Evolutionary conservation across 345 rosid genomes (phyloP).

Genomic region (Aurinia saxatilis): DNA sequence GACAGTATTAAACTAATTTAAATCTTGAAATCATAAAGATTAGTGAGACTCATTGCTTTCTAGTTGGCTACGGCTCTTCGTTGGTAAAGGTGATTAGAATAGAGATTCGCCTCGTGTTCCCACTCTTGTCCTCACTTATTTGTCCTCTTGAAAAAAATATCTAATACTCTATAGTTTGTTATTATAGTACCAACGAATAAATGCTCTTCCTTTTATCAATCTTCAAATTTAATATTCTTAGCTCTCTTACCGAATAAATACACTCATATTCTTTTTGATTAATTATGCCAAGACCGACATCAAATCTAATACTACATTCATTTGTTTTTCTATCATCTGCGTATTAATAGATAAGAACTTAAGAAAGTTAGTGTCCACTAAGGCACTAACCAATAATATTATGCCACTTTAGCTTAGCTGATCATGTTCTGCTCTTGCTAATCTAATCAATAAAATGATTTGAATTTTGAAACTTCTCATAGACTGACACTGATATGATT

Average conservation of each 20-base stretch:
- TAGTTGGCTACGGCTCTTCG: not conserved
- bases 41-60: not conserved
- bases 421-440: not conserved
- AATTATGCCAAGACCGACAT: not conserved
- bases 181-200: constrained; percentile 4
- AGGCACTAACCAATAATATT: not conserved
- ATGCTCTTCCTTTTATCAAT: not conserved
- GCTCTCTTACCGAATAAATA: not conserved
- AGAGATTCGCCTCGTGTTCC: not conserved
- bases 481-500: not conserved
- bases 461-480: not conserved
- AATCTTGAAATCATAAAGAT: not conserved
- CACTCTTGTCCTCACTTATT: not conserved
- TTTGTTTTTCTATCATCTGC: not conserved
- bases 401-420: not conserved
- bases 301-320: not conserved
- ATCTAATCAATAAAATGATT: not conserved
- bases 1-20: not conserved
- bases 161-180: no score
- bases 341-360: not conserved
- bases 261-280: not conserved
- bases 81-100: constrained; percentile 2
- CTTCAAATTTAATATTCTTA: not conserved
- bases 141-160: constrained; percentile 3
- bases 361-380: constrained; percentile 6